phyloP scores from a whole-genome alignment of 805 yeast genomes.

The Starmerella bacillaris region DNA sequence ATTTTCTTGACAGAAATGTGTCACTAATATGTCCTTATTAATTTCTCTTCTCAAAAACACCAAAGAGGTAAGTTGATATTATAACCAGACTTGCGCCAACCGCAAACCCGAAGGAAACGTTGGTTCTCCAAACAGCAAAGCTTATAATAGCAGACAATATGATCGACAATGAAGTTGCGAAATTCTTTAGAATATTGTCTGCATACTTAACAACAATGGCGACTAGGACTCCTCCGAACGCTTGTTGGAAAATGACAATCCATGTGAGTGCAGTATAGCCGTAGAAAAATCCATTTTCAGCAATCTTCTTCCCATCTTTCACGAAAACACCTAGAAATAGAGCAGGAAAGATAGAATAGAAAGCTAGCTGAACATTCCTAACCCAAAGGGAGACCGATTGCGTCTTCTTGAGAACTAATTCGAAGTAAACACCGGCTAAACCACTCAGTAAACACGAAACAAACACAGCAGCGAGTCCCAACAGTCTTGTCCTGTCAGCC shows the following conservation, averaged over 20 bases:
- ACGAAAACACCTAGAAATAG: conserved; percentile 23
- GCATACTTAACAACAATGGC: conserved; percentile 29
- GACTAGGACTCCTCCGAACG: conserved; percentile 27
- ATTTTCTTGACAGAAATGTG: no score
- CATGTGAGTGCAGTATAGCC: conserved; percentile 26
- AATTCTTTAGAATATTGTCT: conserved; percentile 28
- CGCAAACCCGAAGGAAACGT: conserved; percentile 22
- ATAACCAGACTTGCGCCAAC: conserved; percentile 24
- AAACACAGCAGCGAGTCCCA: conserved; percentile 25
- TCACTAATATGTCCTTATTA: background rate
- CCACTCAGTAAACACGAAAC: conserved; percentile 26
- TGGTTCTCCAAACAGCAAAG: conserved; percentile 23
- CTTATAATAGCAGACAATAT: conserved; percentile 25
- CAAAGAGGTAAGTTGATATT: conserved; percentile 25
- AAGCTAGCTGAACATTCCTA: conserved; percentile 26
- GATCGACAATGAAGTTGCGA: conserved; percentile 27
- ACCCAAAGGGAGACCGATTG: conserved; percentile 25
- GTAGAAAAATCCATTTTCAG: conserved; percentile 24
- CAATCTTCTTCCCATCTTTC: conserved; percentile 23
- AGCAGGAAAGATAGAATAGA: conserved; percentile 27
- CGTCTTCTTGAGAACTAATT: conserved; percentile 26
- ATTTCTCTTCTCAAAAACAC: conserved; percentile 12
- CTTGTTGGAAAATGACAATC: conserved; percentile 26
- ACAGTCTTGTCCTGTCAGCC: conserved; percentile 2
- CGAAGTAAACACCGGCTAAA: conserved; percentile 29